phyloP scores from a whole-genome alignment of 495 filamentous ascomycete species.

The Penicillium psychrofluorescens region DNA sequence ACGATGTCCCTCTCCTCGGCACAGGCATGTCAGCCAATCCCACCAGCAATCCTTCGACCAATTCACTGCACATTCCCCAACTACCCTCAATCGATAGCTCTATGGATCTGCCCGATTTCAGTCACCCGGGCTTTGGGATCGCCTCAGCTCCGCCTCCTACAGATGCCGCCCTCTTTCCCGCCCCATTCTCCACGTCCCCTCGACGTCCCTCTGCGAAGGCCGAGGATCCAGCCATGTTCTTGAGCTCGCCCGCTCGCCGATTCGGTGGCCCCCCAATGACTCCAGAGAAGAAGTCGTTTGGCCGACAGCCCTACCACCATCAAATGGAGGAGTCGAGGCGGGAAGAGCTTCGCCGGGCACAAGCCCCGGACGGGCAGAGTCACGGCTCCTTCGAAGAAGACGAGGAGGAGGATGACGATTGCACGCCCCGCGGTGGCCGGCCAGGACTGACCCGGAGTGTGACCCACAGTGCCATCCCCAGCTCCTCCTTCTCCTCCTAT shows the following conservation, averaged over 20 bases:
- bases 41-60: slow-evolving; percentile 5
- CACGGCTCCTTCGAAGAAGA: slow-evolving; percentile 7
- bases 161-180: slow-evolving; percentile 37
- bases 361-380: slow-evolving; percentile 3
- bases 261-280: slow-evolving; percentile 37
- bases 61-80: slow-evolving; percentile 26
- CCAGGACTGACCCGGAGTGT: slow-evolving; percentile 55
- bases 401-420: slow-evolving; percentile 36
- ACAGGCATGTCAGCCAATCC: slow-evolving; percentile 3
- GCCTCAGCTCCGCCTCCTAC: slow-evolving; percentile 25
- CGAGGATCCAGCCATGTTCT: slow-evolving; percentile 50
- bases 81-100: slow-evolving; percentile 31
- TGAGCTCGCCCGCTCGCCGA: slow-evolving; percentile 44
- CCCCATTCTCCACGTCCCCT: slow-evolving; percentile 41
- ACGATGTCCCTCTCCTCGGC: slow-evolving; percentile 14
- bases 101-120: slow-evolving; percentile 35
- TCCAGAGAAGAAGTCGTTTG: slow-evolving; percentile 21
- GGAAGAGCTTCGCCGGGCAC: slow-evolving; percentile 42
- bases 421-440: slow-evolving; percentile 35
- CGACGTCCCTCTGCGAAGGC: slow-evolving; percentile 30
- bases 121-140: slow-evolving; percentile 19
- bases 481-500: slow-evolving; percentile 7
- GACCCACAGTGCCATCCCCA: slow-evolving; percentile 32
- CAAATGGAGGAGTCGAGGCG: slow-evolving; percentile 50
- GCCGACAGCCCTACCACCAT: slow-evolving; percentile 51